Evolutionary conservation across 2,329 filamentous ascomycete species (phyloP).

Genomic region (Sclerotinia borealis): DNA sequence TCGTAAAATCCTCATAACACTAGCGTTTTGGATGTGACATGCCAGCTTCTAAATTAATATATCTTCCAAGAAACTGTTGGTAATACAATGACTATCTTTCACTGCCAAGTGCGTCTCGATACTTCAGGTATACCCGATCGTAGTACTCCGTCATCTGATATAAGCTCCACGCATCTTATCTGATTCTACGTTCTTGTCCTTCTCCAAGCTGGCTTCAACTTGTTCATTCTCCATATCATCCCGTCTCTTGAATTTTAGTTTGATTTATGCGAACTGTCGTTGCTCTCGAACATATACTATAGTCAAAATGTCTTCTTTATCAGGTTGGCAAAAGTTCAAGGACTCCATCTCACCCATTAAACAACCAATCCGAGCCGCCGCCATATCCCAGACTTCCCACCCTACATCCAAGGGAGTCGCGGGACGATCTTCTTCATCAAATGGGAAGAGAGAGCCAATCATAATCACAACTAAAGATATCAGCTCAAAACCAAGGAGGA

Average conservation of each 20-base stretch:
- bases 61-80: not conserved
- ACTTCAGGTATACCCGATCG: not conserved
- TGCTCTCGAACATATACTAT: not conserved
- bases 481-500: not conserved
- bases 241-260: not conserved
- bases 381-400: not conserved
- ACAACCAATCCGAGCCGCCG: not conserved
- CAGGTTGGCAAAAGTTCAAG: not conserved
- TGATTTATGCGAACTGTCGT: not conserved
- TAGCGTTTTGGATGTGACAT: not conserved
- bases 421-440: not conserved
- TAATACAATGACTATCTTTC: not conserved
- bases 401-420: not conserved
- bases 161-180: not conserved
- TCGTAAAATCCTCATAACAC: not conserved
- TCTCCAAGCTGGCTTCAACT: not conserved
- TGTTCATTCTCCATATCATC: not conserved
- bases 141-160: not conserved
- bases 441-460: not conserved
- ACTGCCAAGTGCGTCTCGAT: not conserved
- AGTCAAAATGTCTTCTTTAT: not conserved
- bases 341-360: not conserved
- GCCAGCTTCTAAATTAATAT: not conserved
- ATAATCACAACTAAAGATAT: not conserved
- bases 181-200: not conserved